Evolutionary conservation across 1,284 basidiomycete genomes (phyloP), one percentile per base, ranked within the genome.

Genomic region (Ganoderma boninense): DNA sequence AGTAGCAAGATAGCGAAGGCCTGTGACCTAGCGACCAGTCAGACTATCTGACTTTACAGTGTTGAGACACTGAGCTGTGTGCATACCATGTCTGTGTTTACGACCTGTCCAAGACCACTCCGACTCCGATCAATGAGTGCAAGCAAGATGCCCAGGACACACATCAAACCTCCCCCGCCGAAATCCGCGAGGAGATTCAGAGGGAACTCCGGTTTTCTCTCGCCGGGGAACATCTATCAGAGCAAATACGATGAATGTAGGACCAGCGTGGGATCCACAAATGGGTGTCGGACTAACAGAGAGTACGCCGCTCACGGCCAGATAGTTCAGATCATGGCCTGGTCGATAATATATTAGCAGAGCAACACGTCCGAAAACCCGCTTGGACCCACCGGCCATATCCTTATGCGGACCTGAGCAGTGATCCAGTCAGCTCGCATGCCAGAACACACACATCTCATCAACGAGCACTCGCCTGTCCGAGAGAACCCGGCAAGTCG

Each of bases 301-400:
- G 13, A 95, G 83, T 6, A 93, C 85, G 0, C 95, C 95, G 71
- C 91, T 93, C 38, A 94, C 84, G 11, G 95, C 94, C n/a, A 95
- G 85, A 78, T 95, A 96, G 78, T 95, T 96, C 74, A 96, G 88
- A 77, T 96, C 95, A 77, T 96, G 95, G 29, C 92, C 91, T 93
- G 67, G 11, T 44, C 70, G 5, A 38, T 29, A 35, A 2, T 10
- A 35, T 18, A 57, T 57, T 29, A 57, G 32, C 54, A 54, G 68
- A 26, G 74, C 65, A 72, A 43, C 43, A n/a, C 62, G 23, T 54
- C 59, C 20, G 2, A 1, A 43, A 20, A 20, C 63, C 59, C 35
- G 5, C 7, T 60, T n/a, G 16, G 26, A 76, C 84, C 35, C 74
- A 91, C 91, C 92, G 40, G 92, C 92, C 90, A 92, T 92, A 74